A percentile compares a stretch with the other conserved stretches of the same genome.
phyloP scores from a whole-genome alignment of 768 basidiomycete genomes.

The Rhizopogon vesiculosus region DNA sequence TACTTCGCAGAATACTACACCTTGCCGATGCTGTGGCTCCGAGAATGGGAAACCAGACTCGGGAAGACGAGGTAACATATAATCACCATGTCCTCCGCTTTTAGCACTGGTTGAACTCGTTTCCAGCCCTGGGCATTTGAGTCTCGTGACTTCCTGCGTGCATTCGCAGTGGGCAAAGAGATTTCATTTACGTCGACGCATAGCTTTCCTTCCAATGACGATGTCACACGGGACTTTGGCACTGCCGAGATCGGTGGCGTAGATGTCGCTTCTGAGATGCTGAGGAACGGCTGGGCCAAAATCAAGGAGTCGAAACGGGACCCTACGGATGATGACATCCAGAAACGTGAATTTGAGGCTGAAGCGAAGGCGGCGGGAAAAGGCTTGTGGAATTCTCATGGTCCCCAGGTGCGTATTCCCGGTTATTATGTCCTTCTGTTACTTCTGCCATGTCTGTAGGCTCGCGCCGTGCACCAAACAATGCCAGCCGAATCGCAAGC shows the following conservation, averaged over 20 bases:
- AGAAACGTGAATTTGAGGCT: slow-evolving; percentile 66
- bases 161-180: slow-evolving; percentile 85
- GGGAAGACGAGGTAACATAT: slow-evolving; percentile 79
- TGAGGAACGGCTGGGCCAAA: slow-evolving; percentile 90
- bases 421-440: background rate
- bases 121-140: slow-evolving; percentile 85
- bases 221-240: slow-evolving; percentile 75
- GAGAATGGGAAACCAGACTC: slow-evolving; percentile 71
- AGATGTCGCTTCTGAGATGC: slow-evolving; percentile 72
- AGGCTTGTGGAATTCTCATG: slow-evolving; percentile 85
- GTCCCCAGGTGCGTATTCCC: slow-evolving; percentile 48
- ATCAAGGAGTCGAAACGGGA: slow-evolving; percentile 86
- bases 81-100: background rate
- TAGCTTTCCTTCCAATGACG: slow-evolving; percentile 72
- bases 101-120: slow-evolving; percentile 3
- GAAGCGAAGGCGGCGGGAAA: slow-evolving; percentile 72
- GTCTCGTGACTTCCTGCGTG: slow-evolving; percentile 87
- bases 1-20: slow-evolving; percentile 68
- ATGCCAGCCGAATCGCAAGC: slow-evolving; percentile 90
- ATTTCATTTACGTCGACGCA: slow-evolving; percentile 81
- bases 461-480: slow-evolving; percentile 68
- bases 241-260: slow-evolving; percentile 65
- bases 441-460: slow-evolving; percentile 33
- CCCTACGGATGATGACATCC: slow-evolving; percentile 71
- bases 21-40: slow-evolving; percentile 86